Conservation (phyloP, 306 rosid genomes). For the Ormosia semicastrata region DNA sequence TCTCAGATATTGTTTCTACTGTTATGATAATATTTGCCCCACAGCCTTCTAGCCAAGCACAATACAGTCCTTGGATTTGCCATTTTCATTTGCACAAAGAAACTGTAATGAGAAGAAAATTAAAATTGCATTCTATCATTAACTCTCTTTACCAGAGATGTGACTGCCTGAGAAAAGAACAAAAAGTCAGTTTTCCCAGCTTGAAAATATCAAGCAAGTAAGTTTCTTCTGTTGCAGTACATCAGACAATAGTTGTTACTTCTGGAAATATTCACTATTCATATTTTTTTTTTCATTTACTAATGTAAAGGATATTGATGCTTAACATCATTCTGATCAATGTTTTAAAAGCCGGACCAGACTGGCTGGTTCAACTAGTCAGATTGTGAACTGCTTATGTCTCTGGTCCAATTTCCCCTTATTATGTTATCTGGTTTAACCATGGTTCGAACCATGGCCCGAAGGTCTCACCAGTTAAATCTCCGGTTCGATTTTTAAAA, state of each 20-base stretch:
- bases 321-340: not conserved
- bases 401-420: too few relatives aligned
- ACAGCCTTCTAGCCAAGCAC: slow-evolving; percentile 34
- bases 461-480: too few relatives aligned
- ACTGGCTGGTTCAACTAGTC: too few relatives aligned
- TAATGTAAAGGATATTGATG: not conserved
- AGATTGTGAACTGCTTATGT: too few relatives aligned
- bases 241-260: slow-evolving; percentile 2
- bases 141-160: slow-evolving; percentile 50
- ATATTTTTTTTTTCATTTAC: not conserved
- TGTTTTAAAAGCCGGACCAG: too few relatives aligned
- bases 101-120: slow-evolving; percentile 47
- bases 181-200: slow-evolving; percentile 41
- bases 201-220: slow-evolving; percentile 69
- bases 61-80: slow-evolving; percentile 82
- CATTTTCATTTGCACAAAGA: slow-evolving; percentile 83
- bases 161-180: slow-evolving; percentile 32
- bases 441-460: too few relatives aligned
- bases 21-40: slow-evolving; percentile 72
- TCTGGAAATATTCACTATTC: not conserved
- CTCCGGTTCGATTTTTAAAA: too few relatives aligned
- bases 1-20: slow-evolving; percentile 67
- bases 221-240: slow-evolving; percentile 40
- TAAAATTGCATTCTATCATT: slow-evolving; percentile 59
- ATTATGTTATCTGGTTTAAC: too few relatives aligned